These are phyloP conservation scores for Pelargonium cotyledonis DNA, from an alignment of 441 rosid genomes.

Conservation along the genomic window DNA sequence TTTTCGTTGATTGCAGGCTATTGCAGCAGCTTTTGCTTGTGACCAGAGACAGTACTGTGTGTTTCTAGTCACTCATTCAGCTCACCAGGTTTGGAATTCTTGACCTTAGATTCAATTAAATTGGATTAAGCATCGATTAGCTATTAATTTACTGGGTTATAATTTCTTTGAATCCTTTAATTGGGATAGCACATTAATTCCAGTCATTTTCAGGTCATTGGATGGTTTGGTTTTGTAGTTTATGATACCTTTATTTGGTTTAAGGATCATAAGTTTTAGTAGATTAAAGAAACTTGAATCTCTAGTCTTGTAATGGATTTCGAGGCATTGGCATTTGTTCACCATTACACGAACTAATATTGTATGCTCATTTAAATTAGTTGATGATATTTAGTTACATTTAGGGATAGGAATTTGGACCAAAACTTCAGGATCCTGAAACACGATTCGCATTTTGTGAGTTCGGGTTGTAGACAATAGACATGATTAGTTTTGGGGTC, in stretches of 20 bases:
- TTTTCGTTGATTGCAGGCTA: constrained; percentile 40
- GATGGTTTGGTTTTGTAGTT: background rate
- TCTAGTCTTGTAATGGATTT: background rate
- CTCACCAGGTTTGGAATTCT: constrained; percentile 51
- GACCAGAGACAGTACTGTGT: constrained; percentile 49
- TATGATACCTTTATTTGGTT: background rate
- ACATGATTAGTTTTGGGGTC: no score
- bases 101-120: background rate
- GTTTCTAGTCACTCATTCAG: constrained; percentile 58
- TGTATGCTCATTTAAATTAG: no score
- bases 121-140: background rate
- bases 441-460: no score
- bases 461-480: no score
- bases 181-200: background rate
- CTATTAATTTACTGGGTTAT: background rate
- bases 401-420: no score
- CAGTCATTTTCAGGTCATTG: background rate
- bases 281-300: background rate
- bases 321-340: no score
- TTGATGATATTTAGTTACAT: no score
- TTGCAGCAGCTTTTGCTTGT: constrained; percentile 67
- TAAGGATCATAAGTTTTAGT: background rate
- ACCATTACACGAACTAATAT: no score
- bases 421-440: no score
- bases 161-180: background rate